phyloP scores from a whole-genome alignment of 768 basidiomycete genomes.

The Trametes coccinea region DNA sequence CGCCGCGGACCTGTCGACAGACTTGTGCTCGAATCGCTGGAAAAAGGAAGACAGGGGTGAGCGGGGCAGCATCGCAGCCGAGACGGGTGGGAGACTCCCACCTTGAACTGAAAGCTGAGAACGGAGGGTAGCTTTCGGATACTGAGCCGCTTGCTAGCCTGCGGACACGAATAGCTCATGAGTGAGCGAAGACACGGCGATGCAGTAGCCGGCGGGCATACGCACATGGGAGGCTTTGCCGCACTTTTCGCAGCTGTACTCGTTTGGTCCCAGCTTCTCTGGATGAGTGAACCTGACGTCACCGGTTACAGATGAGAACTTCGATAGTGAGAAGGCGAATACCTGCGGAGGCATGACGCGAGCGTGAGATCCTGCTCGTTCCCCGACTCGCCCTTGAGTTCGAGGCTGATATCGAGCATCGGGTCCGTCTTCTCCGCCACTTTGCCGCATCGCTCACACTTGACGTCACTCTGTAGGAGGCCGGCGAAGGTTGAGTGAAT shows the following conservation, averaged over 20 bases:
- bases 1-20: constrained; percentile 66
- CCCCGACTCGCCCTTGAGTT: constrained; percentile 58
- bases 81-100: constrained; percentile 30
- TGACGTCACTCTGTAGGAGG: constrained; percentile 83
- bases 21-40: constrained; percentile 91
- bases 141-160: constrained; percentile 82
- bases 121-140: constrained; percentile 86
- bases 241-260: constrained; percentile 85
- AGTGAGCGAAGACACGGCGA: neutral
- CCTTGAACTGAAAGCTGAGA: constrained; percentile 94
- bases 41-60: neutral
- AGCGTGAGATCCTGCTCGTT: constrained; percentile 64
- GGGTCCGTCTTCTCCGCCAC: constrained; percentile 82
- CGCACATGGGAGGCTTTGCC: constrained; percentile 64
- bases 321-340: constrained; percentile 16
- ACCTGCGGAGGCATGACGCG: constrained; percentile 75
- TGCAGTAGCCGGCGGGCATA: constrained; percentile 14
- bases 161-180: neutral
- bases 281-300: constrained; percentile 73
- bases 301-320: neutral
- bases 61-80: neutral
- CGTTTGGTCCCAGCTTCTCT: constrained; percentile 80
- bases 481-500: constrained; percentile 91
- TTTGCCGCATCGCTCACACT: constrained; percentile 81
- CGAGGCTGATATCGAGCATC: constrained; percentile 88